Evolutionary conservation across 2,329 filamentous ascomycete genomes (phyloP), one percentile per base, ranked within the genome.

Genomic region (Neonectria coccinea): DNA sequence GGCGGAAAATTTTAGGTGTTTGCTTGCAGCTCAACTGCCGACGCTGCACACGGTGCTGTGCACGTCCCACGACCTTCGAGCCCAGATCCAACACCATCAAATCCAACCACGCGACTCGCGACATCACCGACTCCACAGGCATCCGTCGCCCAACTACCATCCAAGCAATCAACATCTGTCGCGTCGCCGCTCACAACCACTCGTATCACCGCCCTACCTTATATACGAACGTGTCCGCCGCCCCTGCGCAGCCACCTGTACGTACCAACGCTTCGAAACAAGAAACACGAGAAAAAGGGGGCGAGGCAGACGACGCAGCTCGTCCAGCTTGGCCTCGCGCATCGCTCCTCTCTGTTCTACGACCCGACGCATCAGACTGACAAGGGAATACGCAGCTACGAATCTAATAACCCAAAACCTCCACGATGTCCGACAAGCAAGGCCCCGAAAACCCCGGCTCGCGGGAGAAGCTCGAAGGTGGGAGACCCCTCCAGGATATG

Each of bases 381-480:
- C 55, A 22, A 64, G 41, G 25, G 6, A 11, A 54, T 29, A 41
- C 55, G 42, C 41, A 64, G 56, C 20, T 41, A 14, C 51, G 36
- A 56, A 48, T 27, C 22, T 22, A 12, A 58, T 39, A 62, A 25
- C 29, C 12, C 45, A 27, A 66, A 47, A 58, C 52, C 51, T 48
- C 55, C 63, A 71, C 58, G 42, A 82, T 82, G 80, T 74, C 80
- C 64, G 81, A 84, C 58, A 75, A 76, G 62, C 79, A 79, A 42
- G 44, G 64, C 67, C 70, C 72, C 69, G 77, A 79, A 52, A 78
- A 83, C 68, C 81, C 84, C 63, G 84, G 86, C 65, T 83, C 86
- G 75, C 85, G 88, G 77, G 90, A 92, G 78, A 94, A 93, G 87
- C 88, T 94, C 58, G 92, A 95, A 79, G 88, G 91, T 92, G 80